Conservation (phyloP, 192 early-diverging fungal genomes). For the Backusella macrospora region DNA sequence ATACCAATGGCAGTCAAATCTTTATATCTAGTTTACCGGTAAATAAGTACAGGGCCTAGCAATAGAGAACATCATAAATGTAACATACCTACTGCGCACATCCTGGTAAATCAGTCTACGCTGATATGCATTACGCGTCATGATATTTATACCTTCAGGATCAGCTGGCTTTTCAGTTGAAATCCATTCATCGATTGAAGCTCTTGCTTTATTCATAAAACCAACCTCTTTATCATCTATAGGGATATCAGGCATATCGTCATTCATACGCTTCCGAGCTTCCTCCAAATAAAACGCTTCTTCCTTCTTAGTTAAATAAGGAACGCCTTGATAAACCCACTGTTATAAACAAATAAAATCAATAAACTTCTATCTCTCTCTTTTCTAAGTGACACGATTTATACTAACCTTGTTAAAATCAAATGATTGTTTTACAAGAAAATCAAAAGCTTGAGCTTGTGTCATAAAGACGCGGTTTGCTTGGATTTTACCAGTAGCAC, state of each 20-base stretch:
- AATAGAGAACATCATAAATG: neutral
- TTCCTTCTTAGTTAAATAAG: constrained; percentile 59
- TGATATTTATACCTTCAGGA: constrained; percentile 42
- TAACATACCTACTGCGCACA: constrained; percentile 47
- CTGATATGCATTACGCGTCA: constrained; percentile 48
- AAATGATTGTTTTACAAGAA: constrained; percentile 58
- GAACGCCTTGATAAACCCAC: constrained; percentile 55
- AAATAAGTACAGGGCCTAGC: neutral
- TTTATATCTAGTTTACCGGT: constrained; percentile 21
- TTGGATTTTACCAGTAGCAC: constrained; percentile 39
- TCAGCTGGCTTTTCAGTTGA: constrained; percentile 41
- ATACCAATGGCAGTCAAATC: constrained; percentile 31
- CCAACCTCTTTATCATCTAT: constrained; percentile 53
- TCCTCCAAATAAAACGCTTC: constrained; percentile 41
- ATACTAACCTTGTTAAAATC: constrained; percentile 61
- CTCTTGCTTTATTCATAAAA: constrained; percentile 46
- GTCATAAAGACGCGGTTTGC: constrained; percentile 52
- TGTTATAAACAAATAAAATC: neutral
- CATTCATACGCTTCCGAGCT: constrained; percentile 21
- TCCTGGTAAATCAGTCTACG: constrained; percentile 67
- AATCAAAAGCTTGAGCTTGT: constrained; percentile 59
- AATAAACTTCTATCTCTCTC: neutral
- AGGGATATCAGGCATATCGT: constrained; percentile 45
- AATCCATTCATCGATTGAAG: constrained; percentile 48
- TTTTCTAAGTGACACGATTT: neutral